Evolutionary conservation across 352 stramenopile species (phyloP), one percentile per base, ranked within the genome.

Genomic region (Globisporangium polare): DNA sequence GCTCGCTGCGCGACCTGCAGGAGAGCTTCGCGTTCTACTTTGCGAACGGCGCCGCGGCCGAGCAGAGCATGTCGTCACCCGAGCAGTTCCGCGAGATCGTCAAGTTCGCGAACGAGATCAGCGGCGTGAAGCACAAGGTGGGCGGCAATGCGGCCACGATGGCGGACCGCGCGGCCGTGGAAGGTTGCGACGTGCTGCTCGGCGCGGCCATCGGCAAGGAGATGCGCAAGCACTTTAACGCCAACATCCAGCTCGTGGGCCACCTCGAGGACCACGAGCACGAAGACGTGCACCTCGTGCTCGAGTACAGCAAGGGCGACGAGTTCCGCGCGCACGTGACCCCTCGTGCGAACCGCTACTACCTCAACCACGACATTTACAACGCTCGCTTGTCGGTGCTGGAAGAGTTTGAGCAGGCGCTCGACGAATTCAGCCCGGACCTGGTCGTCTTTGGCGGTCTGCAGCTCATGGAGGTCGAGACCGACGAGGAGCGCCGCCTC

Each of bases 21-120:
- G 81, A 94, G 62, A 92, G 81, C 63, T 94, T 94, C 62, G 80
- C 78, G 31, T 92, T 84, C 61, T 94, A 94, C 65, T 94, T 94
- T 67, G 77, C 79, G 8, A 82, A 80, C 18, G 85, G 85, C 43
- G 85, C 85, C 17, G 85, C 85, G 2, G 85, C 85, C 9, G 85
- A 94, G 56, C 85, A 94, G 69, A 92, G 81, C 63, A 94, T 90
- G 81, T 75, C 79, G 41, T 90, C 81, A 17, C 75, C 79, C 5
- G 75, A 89, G n/a, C 73, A 89, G 42, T 94, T 94, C 51, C 71
- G 73, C 58, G 74, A 89, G 51, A 72, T 94, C 10, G 83, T 94
- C 24, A 69, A 75, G 20, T 68, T 92, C 9, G 85, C 85, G 0
- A 83, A 89, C 53, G 78, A 70, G 24, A 63, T 92, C 26, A 61